A percentile compares a stretch with the other conserved stretches of the same genome.
Conservation (phyloP, 108 stramenopile genomes). For the Nitzschia putrida region DNA sequence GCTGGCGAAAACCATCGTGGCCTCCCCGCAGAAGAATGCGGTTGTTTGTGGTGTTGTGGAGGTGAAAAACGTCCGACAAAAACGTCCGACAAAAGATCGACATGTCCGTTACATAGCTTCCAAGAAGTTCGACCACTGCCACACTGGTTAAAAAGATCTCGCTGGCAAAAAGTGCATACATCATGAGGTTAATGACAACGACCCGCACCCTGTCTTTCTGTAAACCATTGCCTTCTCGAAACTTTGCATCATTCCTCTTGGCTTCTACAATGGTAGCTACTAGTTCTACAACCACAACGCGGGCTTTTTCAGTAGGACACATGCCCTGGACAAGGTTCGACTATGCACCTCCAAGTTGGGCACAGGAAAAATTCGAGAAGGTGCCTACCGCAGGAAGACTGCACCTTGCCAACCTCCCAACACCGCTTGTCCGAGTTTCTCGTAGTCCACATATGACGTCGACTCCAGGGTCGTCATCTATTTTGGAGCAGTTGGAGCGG, state of each 20-base stretch:
- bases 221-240: background rate
- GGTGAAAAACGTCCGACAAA: too few species aligned
- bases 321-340: background rate
- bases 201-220: background rate
- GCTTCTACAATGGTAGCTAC: background rate
- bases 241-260: background rate
- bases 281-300: slow-evolving; percentile 1
- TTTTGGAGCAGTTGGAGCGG: slow-evolving; percentile 37
- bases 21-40: too few species aligned
- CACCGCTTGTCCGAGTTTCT: slow-evolving; percentile 46
- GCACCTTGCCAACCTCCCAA: slow-evolving; percentile 71
- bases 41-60: too few species aligned
- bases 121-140: background rate
- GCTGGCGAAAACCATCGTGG: too few species aligned
- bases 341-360: slow-evolving; percentile 60
- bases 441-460: background rate
- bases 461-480: background rate
- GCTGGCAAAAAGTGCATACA: background rate
- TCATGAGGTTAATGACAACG: too few species aligned
- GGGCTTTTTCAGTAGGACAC: slow-evolving; percentile 14
- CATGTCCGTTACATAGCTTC: too few species aligned
- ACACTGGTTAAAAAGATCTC: background rate
- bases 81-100: too few species aligned
- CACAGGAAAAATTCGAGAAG: slow-evolving; percentile 18
- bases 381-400: slow-evolving; percentile 45